phyloP scores from a whole-genome alignment of 768 basidiomycete species.

The Panellus pusillus region DNA sequence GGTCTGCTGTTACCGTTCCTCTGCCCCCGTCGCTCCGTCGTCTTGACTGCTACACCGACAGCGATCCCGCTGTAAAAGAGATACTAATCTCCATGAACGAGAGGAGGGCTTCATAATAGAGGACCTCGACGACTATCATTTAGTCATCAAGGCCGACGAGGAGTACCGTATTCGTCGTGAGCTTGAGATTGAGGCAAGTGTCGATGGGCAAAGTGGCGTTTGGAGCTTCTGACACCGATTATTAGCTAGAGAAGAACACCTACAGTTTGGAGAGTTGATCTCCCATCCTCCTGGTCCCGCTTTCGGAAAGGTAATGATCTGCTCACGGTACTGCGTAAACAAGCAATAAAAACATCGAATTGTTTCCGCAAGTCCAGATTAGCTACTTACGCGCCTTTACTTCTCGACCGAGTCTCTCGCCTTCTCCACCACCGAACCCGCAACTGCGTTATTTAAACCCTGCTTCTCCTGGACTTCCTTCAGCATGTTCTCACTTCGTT shows the following conservation, averaged over 20 bases:
- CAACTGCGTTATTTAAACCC: no score
- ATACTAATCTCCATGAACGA: conserved; percentile 84
- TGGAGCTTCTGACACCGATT: conserved; percentile 5
- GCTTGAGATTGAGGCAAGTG: conserved; percentile 71
- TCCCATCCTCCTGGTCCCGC: not conserved
- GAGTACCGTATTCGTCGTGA: conserved; percentile 72
- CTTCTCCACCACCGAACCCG: no score
- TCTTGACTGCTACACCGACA: conserved; percentile 27
- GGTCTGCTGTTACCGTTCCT: conserved; percentile 2
- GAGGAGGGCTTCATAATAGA: conserved; percentile 80
- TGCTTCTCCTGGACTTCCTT: no score
- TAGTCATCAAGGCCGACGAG: conserved; percentile 82
- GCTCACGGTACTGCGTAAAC: no score
- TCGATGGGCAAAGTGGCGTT: not conserved
- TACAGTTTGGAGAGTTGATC: conserved; percentile 59
- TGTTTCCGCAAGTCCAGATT: no score
- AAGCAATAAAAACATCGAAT: no score
- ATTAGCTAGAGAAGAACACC: conserved; percentile 82
- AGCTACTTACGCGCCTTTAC: no score
- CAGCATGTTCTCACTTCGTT: conserved; percentile 20
- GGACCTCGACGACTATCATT: conserved; percentile 80
- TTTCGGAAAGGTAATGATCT: no score
- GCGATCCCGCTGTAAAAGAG: conserved; percentile 89
- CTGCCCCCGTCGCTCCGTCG: not conserved
- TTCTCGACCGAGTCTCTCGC: no score